Base-by-base conservation (phyloP, 164 flowering plant species). In the Houttuynia cordata region DNA sequence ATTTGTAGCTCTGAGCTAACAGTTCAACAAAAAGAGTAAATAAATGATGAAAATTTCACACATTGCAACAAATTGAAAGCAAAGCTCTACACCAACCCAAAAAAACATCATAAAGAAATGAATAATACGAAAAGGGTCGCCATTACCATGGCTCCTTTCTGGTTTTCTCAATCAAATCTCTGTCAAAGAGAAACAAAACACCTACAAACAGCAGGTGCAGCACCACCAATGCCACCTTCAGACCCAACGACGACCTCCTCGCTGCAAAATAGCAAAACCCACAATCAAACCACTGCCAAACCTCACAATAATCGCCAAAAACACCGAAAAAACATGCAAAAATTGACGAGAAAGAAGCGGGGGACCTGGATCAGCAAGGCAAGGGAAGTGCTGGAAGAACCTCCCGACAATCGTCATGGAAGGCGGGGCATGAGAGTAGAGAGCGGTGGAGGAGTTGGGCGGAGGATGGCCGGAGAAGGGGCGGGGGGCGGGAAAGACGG, bases 311-410 rank as follows among this genome's bases (percentile, higher is more conserved):
- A 22, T 15, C 25, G 54, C 21, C 18, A 41, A 42, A 18, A 20
- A 53, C 64, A 21, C 58, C 51, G 39, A 40, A 18, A 56, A n/a
- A n/a, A n/a, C n/a, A n/a, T n/a, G n/a, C n/a, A n/a, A n/a, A n/a
- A 56, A 40, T 8, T 20, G 3, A 5, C 4, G 53, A 30, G 21
- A 61, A 37, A 23, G 8, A 15, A 34, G 18, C 34, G 8, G 21
- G 37, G 58, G 63, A 85, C 97, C 96, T 0, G 97, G 96, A 82
- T 91, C 96, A 55, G 87, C 67, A 63, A 87, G 83, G 66, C 96
- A 87, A 0, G 95, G 97, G 62, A 83, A 67, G 24, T 51, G n/a
- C 56, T 57, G 74, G 47, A 23, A 68, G 67, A 77, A 79, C 23
- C 80, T 62, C 59, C 69, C 67, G 50, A 60, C 34, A 53, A 68